Evolutionary conservation across 495 filamentous ascomycete species (phyloP).

Genomic region (Penicillium parvum): DNA sequence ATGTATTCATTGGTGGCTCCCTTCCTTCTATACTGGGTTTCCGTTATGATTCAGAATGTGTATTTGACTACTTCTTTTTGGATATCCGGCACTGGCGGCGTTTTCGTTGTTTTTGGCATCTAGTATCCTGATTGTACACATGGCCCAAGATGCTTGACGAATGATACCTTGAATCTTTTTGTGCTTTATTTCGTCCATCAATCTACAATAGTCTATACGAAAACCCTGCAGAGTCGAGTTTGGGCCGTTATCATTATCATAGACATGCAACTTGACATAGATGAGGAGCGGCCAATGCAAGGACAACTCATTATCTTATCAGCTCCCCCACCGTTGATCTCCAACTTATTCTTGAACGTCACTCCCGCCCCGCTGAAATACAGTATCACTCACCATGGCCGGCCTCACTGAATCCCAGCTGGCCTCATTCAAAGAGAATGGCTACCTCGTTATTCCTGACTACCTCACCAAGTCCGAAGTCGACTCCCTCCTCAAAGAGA

Average conservation of each 20-base stretch:
- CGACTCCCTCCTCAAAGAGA: conserved; percentile 65
- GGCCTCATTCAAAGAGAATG: conserved; percentile 67
- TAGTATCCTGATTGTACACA: conserved; percentile 11
- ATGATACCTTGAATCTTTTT: conserved; percentile 14
- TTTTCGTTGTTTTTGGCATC: conserved; percentile 3
- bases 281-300: no score
- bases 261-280: neutral
- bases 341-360: neutral
- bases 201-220: no score
- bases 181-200: no score
- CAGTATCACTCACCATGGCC: conserved; percentile 29
- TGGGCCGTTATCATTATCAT: neutral
- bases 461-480: conserved; percentile 65
- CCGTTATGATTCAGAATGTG: conserved; percentile 9
- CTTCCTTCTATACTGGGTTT: conserved; percentile 4
- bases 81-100: conserved; percentile 21
- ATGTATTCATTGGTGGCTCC: conserved; percentile 7
- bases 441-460: conserved; percentile 83
- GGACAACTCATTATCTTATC: conserved; percentile 7
- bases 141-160: conserved; percentile 1
- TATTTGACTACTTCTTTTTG: conserved; percentile 13
- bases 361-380: neutral
- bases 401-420: conserved; percentile 73
- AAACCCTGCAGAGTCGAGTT: neutral
- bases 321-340: conserved; percentile 4